These are phyloP conservation scores for Fusarium poae DNA, from an alignment of 2,329 filamentous ascomycete genomes.

Conservation along the genomic window DNA sequence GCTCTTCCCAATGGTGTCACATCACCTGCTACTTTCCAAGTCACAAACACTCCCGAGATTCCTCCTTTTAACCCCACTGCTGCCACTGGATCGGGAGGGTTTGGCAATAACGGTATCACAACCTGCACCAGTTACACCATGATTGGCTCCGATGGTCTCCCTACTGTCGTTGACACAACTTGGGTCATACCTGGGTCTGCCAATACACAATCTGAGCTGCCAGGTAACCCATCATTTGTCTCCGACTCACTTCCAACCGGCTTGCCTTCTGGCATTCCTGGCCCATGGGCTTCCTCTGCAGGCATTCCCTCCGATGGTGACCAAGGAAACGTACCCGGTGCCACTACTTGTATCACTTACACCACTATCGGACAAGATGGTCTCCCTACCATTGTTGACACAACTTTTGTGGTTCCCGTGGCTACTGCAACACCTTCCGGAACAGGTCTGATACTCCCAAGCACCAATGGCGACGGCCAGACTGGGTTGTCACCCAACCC, in stretches of 20 bases:
- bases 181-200: constrained; percentile 48
- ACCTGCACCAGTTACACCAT: constrained; percentile 47
- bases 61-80: constrained; percentile 15
- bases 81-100: constrained; percentile 16
- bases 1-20: constrained; percentile 33
- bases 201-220: constrained; percentile 35
- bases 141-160: constrained; percentile 43
- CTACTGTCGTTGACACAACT: constrained; percentile 52
- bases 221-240: constrained; percentile 42
- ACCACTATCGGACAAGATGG: constrained; percentile 50
- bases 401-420: constrained; percentile 49
- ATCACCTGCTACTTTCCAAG: constrained; percentile 24
- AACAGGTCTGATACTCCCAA: constrained; percentile 31
- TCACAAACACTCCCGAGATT: constrained; percentile 16
- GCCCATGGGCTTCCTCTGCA: constrained; percentile 34
- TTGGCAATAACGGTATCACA: constrained; percentile 28
- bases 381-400: constrained; percentile 49
- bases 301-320: constrained; percentile 15
- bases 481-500: constrained; percentile 29
- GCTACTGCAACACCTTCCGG: constrained; percentile 41
- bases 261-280: constrained; percentile 45
- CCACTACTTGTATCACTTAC: constrained; percentile 51
- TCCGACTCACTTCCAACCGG: constrained; percentile 38
- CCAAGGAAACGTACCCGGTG: constrained; percentile 10
- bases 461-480: constrained; percentile 17